These are phyloP conservation scores for Irpex rosettiformis DNA, from an alignment of 1,284 basidiomycete species.

Conservation along the genomic window DNA sequence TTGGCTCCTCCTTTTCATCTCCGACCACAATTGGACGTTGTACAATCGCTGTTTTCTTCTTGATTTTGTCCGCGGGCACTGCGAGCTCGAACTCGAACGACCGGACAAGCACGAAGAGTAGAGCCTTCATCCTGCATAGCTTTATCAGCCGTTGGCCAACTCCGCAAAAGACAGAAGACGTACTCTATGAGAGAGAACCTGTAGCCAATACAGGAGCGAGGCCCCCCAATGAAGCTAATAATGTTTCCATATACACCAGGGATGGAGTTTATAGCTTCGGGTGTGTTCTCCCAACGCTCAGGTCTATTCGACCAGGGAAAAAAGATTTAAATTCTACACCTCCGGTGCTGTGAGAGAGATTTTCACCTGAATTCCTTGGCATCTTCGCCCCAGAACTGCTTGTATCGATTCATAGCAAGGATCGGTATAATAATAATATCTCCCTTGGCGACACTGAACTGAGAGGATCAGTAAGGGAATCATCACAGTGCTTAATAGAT, in stretches of 20 bases:
- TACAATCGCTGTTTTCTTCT: conserved; percentile 18
- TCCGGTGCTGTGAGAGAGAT: neutral
- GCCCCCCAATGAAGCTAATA: conserved; percentile 59
- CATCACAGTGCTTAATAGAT: neutral
- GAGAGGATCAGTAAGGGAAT: neutral
- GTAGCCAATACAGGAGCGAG: conserved; percentile 65
- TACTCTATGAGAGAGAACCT: conserved; percentile 68
- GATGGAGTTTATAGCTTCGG: conserved; percentile 40
- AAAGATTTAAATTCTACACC: neutral
- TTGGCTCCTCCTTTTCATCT: conserved; percentile 13
- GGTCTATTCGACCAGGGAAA: conserved; percentile 36
- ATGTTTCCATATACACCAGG: conserved; percentile 60
- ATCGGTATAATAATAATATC: conserved; percentile 47
- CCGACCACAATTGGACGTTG: conserved; percentile 17
- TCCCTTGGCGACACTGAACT: conserved; percentile 38
- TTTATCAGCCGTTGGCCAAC: neutral
- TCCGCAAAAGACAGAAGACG: conserved; percentile 14
- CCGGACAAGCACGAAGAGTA: conserved; percentile 56
- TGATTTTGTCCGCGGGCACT: conserved; percentile 31
- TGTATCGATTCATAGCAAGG: conserved; percentile 40
- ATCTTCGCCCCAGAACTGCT: conserved; percentile 54
- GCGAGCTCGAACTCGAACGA: conserved; percentile 55
- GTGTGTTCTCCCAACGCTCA: conserved; percentile 54
- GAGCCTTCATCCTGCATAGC: conserved; percentile 41
- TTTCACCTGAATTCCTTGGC: conserved; percentile 46